Evolutionary conservation across 495 filamentous ascomycete genomes (phyloP), one percentile per base, ranked within the genome.

Genomic region (Neurospora terricola): DNA sequence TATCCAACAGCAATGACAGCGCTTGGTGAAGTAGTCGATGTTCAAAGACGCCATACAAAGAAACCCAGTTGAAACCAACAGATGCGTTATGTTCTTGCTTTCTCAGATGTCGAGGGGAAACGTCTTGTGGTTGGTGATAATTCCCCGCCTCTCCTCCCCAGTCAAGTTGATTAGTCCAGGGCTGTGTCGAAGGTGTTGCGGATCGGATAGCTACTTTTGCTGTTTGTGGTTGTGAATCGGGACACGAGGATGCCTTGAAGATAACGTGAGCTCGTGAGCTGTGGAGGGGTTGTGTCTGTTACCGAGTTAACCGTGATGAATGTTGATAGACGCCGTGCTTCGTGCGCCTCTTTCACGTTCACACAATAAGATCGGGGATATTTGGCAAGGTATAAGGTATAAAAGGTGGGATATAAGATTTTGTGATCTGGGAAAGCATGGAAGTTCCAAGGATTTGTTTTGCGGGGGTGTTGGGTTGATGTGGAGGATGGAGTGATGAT

Each of bases 1-100:
- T 68, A 72, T 72, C 70, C 43, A 62, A 37, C 34, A 70, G 37
- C 43, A 71, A 71, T 73, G 38, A 73, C 23, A 21, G 69, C 11
- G 36, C 36, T 36, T 62, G 68, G 73, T 27, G 27, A 66, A 34
- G 6, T 66, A 7, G 54, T 66, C 14, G 27, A 16, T 18, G 14
- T 66, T 34, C 54, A 66, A 66, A 66, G 54, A 66, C 54, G 54
- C 54, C 54, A 66, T 66, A 66, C 54, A 62, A 62, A 34, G 54
- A 34, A 62, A 34, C 23, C 27, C 54, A 62, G 54, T 30, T 34
- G 27, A 34, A 62, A 34, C 27, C 27, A 59, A 6, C 48, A 59
- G 48, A 1, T 59, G 48, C 34, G 21, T 59, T 59, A 4, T 5
- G 21, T 14, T 59, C 10, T 59, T 59, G n/a, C 45, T 27, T 54